Conservation (phyloP, 1,284 basidiomycete genomes). For the Pterula multifida region DNA sequence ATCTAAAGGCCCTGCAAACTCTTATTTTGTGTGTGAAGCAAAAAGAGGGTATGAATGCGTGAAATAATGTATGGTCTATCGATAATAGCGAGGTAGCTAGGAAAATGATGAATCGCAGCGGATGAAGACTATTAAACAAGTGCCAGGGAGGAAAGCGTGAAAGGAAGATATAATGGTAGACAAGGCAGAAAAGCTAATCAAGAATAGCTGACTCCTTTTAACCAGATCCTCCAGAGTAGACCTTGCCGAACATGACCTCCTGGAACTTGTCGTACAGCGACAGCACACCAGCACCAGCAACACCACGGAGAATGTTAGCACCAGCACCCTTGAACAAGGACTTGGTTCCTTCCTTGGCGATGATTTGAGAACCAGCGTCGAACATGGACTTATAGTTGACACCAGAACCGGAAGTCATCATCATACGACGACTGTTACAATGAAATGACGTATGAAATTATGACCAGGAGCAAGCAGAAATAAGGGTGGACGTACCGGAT, state of each 20-base stretch:
- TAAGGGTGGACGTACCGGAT: slow-evolving; percentile 50
- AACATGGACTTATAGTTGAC: slow-evolving; percentile 91
- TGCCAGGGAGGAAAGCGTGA: neutral
- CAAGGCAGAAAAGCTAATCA: neutral
- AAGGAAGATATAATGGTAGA: neutral
- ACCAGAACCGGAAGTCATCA: slow-evolving; percentile 84
- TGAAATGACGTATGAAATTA: slow-evolving; percentile 73
- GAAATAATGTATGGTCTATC: neutral
- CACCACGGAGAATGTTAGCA: slow-evolving; percentile 97
- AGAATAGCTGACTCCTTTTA: slow-evolving; percentile 1
- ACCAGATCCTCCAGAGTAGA: slow-evolving; percentile 64
- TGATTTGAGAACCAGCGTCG: slow-evolving; percentile 71
- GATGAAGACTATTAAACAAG: neutral
- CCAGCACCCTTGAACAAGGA: slow-evolving; percentile 94
- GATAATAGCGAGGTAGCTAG: neutral
- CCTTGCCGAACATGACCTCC: slow-evolving; percentile 87
- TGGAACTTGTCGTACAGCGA: slow-evolving; percentile 93
- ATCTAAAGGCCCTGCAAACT: too few species aligned
- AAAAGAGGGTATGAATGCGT: neutral
- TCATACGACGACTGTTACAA: slow-evolving; percentile 76
- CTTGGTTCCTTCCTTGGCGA: slow-evolving; percentile 83
- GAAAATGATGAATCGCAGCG: neutral
- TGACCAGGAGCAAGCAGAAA: slow-evolving; percentile 14
- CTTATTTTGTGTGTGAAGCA: too few species aligned
- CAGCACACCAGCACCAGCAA: slow-evolving; percentile 94